Percentiles rank a stretch among this genome's conserved stretches.
Evolutionary conservation across 139 green algal species (phyloP).

Genomic region (Chlorella vulgaris): DNA sequence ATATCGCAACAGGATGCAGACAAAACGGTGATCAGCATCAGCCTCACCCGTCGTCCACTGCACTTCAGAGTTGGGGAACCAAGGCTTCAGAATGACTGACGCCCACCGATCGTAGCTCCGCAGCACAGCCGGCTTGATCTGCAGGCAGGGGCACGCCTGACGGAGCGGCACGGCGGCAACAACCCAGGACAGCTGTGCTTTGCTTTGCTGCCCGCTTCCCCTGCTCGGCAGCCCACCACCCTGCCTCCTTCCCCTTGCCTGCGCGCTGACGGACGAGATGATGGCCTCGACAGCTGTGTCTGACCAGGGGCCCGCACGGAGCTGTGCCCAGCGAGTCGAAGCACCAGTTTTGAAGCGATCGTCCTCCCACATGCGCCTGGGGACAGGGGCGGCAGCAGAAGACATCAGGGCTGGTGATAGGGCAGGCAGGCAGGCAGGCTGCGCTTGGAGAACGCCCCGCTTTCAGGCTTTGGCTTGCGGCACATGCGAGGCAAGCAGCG

Average conservation of each 20-base stretch:
- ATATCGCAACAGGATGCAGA: too few species aligned
- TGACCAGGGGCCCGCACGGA: conserved; percentile 27
- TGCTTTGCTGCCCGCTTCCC: too few species aligned
- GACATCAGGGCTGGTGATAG: too few species aligned
- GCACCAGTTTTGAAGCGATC: conserved; percentile 14
- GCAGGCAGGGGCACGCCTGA: not conserved
- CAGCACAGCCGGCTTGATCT: conserved; percentile 20
- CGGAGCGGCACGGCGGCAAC: not conserved
- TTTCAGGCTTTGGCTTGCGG: not conserved
- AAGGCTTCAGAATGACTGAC: conserved; percentile 19
- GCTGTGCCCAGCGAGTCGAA: conserved; percentile 27
- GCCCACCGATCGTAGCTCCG: conserved; percentile 26
- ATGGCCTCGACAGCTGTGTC: conserved; percentile 16
- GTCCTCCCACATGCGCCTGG: conserved; percentile 45
- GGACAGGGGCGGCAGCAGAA: too few species aligned
- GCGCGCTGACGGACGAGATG: not conserved
- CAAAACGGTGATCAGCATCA: too few species aligned
- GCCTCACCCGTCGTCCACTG: conserved; percentile 14
- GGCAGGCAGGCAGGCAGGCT: too few species aligned
- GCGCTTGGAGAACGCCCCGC: not conserved
- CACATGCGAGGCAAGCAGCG: not conserved
- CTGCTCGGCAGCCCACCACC: too few species aligned
- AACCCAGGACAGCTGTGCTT: not conserved
- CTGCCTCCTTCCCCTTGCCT: conserved; percentile 13
- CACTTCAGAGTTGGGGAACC: not conserved